Evolutionary conservation across 2,329 filamentous ascomycete species (phyloP).

Genomic region (Biscogniauxia marginata): DNA sequence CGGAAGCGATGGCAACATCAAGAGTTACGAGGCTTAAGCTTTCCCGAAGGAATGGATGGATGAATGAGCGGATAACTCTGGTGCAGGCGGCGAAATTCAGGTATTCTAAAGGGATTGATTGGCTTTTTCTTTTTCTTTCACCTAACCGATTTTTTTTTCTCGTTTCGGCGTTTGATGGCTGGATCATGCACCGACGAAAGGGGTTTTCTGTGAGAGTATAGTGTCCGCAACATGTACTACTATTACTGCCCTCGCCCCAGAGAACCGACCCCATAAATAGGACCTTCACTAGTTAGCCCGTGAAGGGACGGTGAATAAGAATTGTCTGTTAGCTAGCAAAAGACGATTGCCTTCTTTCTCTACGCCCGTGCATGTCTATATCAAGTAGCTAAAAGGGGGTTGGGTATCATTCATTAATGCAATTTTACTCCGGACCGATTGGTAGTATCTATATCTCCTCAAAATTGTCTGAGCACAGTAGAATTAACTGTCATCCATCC

Average conservation of each 20-base stretch:
- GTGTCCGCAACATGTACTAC: slow-evolving; percentile 22
- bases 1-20: slow-evolving; percentile 54
- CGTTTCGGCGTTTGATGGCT: slow-evolving; percentile 16
- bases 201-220: slow-evolving; percentile 4
- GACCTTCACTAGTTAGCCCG: slow-evolving; percentile 7
- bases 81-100: slow-evolving; percentile 22
- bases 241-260: slow-evolving; percentile 5
- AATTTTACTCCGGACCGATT: background rate
- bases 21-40: slow-evolving; percentile 55
- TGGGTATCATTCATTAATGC: no score
- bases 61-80: slow-evolving; percentile 4
- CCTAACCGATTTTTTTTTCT: slow-evolving; percentile 5
- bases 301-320: slow-evolving; percentile 12
- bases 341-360: background rate
- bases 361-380: background rate
- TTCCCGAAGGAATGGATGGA: background rate
- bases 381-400: background rate
- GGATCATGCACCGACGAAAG: slow-evolving; percentile 3
- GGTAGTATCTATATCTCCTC: no score
- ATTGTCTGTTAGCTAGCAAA: background rate
- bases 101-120: slow-evolving; percentile 13
- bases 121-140: slow-evolving; percentile 1
- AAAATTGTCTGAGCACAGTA: no score
- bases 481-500: background rate
- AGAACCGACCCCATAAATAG: slow-evolving; percentile 14